Evolutionary conservation across 1,284 basidiomycete species (phyloP).

Genomic region (Microbotryomycetes sp.): DNA sequence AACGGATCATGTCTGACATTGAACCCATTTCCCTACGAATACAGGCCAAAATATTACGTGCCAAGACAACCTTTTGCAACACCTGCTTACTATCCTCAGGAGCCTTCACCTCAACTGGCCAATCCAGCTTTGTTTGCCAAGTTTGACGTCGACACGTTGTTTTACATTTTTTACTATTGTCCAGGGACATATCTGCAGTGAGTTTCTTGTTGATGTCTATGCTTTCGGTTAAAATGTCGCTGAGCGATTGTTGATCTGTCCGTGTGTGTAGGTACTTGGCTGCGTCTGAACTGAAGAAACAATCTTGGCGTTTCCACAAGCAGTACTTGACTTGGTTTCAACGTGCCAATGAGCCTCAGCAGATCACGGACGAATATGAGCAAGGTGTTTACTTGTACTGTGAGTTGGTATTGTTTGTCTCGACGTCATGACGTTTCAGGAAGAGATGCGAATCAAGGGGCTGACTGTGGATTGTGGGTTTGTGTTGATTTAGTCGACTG

Average conservation of each 20-base stretch:
- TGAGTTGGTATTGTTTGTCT: conserved; percentile 7
- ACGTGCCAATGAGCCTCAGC: conserved; percentile 95
- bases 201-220: neutral
- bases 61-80: conserved; percentile 88
- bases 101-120: conserved; percentile 71
- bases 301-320: conserved; percentile 98
- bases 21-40: conserved; percentile 7
- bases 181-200: conserved; percentile 39
- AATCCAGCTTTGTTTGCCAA: conserved; percentile 83
- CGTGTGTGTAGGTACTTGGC: conserved; percentile 67
- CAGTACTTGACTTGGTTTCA: conserved; percentile 99
- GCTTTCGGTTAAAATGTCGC: conserved; percentile 9
- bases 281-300: conserved; percentile 92
- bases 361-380: conserved; percentile 98
- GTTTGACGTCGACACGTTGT: conserved; percentile 93
- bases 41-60: conserved; percentile 90
- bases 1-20: neutral
- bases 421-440: neutral
- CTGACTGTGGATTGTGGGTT: neutral
- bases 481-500: neutral
- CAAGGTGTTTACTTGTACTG: conserved; percentile 64
- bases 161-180: conserved; percentile 98
- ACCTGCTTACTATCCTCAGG: conserved; percentile 91
- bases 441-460: neutral
- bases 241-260: conserved; percentile 9